Conservation (phyloP, 2,329 filamentous ascomycete species). For the Metarhizium rileyi region DNA sequence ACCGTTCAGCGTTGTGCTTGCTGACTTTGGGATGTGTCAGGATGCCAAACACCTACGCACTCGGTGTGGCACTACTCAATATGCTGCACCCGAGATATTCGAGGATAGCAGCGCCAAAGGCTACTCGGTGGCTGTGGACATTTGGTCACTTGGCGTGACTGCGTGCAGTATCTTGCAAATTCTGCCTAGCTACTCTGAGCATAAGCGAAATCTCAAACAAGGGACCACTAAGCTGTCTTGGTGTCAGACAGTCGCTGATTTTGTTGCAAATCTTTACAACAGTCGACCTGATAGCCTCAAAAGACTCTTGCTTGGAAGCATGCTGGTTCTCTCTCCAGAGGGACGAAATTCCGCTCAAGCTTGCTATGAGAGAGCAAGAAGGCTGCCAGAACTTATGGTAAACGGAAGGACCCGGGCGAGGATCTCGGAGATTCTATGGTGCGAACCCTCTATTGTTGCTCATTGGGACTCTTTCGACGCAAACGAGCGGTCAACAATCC, state of each 20-base stretch:
- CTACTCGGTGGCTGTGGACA: constrained; percentile 81
- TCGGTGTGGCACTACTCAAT: constrained; percentile 79
- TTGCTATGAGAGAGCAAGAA: constrained; percentile 1
- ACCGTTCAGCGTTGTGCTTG: constrained; percentile 71
- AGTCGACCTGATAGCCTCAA: constrained; percentile 5
- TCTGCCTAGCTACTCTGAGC: constrained; percentile 2
- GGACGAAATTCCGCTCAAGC: constrained; percentile 3
- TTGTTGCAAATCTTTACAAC: not conserved
- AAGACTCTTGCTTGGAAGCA: constrained; percentile 3
- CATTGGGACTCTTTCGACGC: not conserved
- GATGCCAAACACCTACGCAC: constrained; percentile 90
- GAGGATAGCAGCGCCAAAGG: constrained; percentile 35
- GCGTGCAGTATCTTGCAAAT: constrained; percentile 5
- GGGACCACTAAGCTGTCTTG: not conserved
- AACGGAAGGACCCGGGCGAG: not conserved
- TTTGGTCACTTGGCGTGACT: constrained; percentile 88
- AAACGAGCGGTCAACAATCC: constrained; percentile 2
- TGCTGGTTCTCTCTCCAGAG: constrained; percentile 3
- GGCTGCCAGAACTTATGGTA: constrained; percentile 2
- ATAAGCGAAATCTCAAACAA: not conserved
- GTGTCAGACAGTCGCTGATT: constrained; percentile 4
- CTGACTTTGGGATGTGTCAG: constrained; percentile 86
- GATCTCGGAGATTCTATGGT: constrained; percentile 4
- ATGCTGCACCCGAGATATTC: constrained; percentile 78
- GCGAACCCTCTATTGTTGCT: not conserved